Conservation (phyloP, 169 alveolate genomes). For the Besnoitia besnoiti region DNA sequence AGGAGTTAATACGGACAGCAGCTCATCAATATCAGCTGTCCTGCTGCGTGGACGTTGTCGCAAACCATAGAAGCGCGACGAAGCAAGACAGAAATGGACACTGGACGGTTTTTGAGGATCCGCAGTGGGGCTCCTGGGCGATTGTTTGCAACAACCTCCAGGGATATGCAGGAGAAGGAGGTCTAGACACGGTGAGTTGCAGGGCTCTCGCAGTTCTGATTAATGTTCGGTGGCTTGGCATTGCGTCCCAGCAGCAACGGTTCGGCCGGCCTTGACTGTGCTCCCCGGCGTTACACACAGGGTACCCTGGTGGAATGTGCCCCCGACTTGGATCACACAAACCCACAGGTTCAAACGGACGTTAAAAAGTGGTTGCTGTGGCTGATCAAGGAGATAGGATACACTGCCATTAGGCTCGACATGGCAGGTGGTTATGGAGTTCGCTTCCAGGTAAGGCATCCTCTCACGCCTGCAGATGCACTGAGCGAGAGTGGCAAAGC, state of each 20-base stretch:
- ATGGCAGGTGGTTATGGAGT: slow-evolving; percentile 56
- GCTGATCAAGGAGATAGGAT: slow-evolving; percentile 44
- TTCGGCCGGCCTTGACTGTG: no score
- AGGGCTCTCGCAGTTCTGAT: background rate
- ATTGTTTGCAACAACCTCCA: slow-evolving; percentile 48
- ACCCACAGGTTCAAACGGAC: slow-evolving; percentile 36
- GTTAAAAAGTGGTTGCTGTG: slow-evolving; percentile 19
- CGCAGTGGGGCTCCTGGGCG: slow-evolving; percentile 60
- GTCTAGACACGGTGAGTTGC: slow-evolving; percentile 22
- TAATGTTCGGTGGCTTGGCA: background rate
- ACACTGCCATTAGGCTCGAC: slow-evolving; percentile 36
- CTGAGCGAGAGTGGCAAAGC: no score
- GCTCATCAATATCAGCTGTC: background rate
- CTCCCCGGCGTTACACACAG: no score
- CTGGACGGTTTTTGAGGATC: slow-evolving; percentile 51
- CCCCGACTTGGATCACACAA: slow-evolving; percentile 50
- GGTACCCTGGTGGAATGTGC: slow-evolving; percentile 49
- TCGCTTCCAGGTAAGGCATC: slow-evolving; percentile 27
- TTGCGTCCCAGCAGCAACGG: no score
- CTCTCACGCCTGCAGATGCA: no score
- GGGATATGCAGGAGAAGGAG: slow-evolving; percentile 48
- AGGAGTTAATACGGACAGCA: background rate
- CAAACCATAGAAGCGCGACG: slow-evolving; percentile 54
- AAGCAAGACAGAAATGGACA: slow-evolving; percentile 39
- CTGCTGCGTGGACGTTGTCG: slow-evolving; percentile 53